Conservation (phyloP, 176 grass and related monocot species). For the Pharus latifolius region DNA sequence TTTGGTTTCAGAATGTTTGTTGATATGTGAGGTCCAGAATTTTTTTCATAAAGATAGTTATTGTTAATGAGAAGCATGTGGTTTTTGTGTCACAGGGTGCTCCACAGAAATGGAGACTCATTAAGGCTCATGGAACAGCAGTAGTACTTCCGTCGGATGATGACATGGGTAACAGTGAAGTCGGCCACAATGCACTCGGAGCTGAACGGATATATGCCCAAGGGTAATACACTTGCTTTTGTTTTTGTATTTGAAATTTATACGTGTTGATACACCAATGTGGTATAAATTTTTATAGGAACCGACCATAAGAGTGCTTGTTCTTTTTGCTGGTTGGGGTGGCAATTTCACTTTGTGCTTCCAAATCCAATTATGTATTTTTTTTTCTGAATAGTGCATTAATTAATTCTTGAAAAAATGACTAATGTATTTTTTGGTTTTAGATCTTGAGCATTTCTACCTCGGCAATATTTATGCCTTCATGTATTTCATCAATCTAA, state of each 20-base stretch:
- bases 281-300: background rate
- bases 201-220: constrained; percentile 78
- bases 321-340: background rate
- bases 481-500: background rate
- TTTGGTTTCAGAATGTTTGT: no score
- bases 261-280: no score
- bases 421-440: no score
- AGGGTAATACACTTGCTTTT: constrained; percentile 27
- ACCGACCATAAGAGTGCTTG: background rate
- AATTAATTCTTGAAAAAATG: no score
- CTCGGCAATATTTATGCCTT: background rate
- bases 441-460: background rate
- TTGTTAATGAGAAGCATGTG: no score
- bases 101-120: constrained; percentile 65
- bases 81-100: constrained; percentile 25
- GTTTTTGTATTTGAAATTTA: no score
- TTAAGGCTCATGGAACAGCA: constrained; percentile 73
- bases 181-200: constrained; percentile 85
- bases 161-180: constrained; percentile 98
- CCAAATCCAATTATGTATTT: no score
- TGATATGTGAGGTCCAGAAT: no score
- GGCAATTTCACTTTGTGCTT: background rate
- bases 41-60: no score
- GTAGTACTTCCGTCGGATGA: constrained; percentile 76
- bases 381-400: no score